Conservation (phyloP, 371 early-diverging fungal species). For the Syncephalastrum racemosum region DNA sequence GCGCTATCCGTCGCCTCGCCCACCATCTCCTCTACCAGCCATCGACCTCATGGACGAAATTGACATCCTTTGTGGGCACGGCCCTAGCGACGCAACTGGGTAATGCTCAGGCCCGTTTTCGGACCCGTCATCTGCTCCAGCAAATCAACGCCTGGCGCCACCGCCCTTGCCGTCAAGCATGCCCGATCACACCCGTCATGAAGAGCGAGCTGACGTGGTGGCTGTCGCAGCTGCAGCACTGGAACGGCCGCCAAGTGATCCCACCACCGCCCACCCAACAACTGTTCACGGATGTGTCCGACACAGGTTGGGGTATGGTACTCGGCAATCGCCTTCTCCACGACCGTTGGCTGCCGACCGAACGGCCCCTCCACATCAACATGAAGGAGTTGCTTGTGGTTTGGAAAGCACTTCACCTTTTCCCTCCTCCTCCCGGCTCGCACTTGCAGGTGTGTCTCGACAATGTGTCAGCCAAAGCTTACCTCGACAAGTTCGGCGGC, state of each 20-base stretch:
- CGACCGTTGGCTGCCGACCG: constrained; percentile 9
- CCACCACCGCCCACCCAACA: constrained; percentile 10
- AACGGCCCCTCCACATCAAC: neutral
- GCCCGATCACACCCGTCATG: neutral
- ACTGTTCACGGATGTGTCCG: constrained; percentile 29
- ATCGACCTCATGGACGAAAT: constrained; percentile 4
- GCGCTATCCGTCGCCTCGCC: constrained; percentile 15
- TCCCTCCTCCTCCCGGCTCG: constrained; percentile 9
- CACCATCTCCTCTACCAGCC: neutral
- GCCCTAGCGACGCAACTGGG: constrained; percentile 23
- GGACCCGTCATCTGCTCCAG: constrained; percentile 12
- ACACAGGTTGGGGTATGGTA: constrained; percentile 28
- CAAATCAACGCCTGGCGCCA: constrained; percentile 8
- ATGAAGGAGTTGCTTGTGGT: constrained; percentile 14
- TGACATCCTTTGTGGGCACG: constrained; percentile 26
- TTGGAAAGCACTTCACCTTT: constrained; percentile 4
- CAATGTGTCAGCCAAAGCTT: constrained; percentile 30
- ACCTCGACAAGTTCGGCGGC: constrained; percentile 30
- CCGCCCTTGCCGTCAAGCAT: constrained; percentile 9
- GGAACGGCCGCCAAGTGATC: constrained; percentile 25
- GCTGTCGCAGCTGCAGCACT: constrained; percentile 9
- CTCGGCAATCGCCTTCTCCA: constrained; percentile 3
- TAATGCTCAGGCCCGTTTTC: constrained; percentile 24
- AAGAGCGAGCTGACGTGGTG: constrained; percentile 27
- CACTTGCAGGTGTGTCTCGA: constrained; percentile 13